These are phyloP conservation scores for Corinectria fuckeliana DNA, from an alignment of 2,329 filamentous ascomycete genomes.

Conservation along the genomic window DNA sequence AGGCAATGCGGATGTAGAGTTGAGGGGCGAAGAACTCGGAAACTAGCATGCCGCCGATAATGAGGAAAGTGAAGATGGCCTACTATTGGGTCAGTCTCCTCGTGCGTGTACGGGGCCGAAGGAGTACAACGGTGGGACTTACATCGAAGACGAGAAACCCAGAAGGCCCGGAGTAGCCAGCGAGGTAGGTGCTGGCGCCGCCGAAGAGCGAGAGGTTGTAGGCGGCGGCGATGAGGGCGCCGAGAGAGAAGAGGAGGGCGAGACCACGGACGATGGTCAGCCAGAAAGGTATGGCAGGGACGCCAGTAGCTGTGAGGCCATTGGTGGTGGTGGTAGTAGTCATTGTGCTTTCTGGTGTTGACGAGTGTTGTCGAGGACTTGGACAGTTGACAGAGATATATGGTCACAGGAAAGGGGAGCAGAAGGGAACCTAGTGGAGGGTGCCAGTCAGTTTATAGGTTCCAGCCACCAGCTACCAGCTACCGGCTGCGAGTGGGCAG, in stretches of 20 bases:
- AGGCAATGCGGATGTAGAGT: slow-evolving; percentile 44
- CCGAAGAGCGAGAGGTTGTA: slow-evolving; percentile 48
- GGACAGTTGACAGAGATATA: not conserved
- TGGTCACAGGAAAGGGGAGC: not conserved
- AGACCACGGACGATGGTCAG: slow-evolving; percentile 47
- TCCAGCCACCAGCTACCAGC: not conserved
- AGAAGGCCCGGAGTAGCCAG: slow-evolving; percentile 42
- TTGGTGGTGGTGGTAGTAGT: slow-evolving; percentile 6
- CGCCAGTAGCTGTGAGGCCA: slow-evolving; percentile 47
- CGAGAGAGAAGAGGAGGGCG: slow-evolving; percentile 48
- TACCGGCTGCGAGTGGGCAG: too few relatives aligned
- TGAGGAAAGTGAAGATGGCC: slow-evolving; percentile 50
- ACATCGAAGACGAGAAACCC: slow-evolving; percentile 57
- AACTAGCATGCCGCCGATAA: slow-evolving; percentile 47
- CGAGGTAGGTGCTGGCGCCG: slow-evolving; percentile 28
- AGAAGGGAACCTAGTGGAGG: not conserved
- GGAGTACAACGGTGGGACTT: slow-evolving; percentile 35
- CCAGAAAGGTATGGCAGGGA: slow-evolving; percentile 46
- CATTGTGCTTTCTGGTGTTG: not conserved
- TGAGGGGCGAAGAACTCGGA: slow-evolving; percentile 46
- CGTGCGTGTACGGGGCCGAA: not conserved
- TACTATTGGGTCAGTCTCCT: slow-evolving; percentile 30
- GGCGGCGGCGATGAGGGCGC: slow-evolving; percentile 48
- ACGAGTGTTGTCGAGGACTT: not conserved
- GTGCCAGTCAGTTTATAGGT: not conserved